Conservation (phyloP, 306 rosid genomes). For the Glycine soja region DNA sequence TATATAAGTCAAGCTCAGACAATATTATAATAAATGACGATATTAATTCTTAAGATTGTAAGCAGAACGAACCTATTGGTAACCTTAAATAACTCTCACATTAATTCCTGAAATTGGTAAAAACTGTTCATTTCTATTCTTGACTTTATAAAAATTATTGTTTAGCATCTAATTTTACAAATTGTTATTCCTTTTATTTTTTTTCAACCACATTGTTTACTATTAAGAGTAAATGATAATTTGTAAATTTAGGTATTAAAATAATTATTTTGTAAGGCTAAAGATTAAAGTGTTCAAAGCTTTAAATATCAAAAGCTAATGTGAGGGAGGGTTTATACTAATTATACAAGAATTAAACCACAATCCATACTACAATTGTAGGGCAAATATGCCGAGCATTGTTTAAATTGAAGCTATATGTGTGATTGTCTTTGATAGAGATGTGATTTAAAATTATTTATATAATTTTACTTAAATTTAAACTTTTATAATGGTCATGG, state of each 20-base stretch:
- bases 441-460: not conserved
- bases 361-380: not conserved
- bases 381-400: not conserved
- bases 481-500: not conserved
- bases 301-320: not conserved
- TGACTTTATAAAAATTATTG: not conserved
- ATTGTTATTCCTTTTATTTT: not conserved
- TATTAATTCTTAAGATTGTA: not conserved
- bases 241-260: not conserved
- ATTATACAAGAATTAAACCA: not conserved
- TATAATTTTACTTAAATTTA: not conserved
- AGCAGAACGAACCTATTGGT: too few relatives aligned
- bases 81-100: not conserved
- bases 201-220: not conserved
- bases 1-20: not conserved
- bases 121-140: not conserved
- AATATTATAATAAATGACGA: not conserved
- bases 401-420: not conserved
- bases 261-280: not conserved
- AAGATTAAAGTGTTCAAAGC: not conserved
- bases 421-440: not conserved
- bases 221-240: not conserved
- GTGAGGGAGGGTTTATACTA: not conserved
- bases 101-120: not conserved
- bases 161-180: not conserved